These are phyloP conservation scores for Chenopodium suecicum DNA, from an alignment of 148 eudicot species.

Conservation along the genomic window DNA sequence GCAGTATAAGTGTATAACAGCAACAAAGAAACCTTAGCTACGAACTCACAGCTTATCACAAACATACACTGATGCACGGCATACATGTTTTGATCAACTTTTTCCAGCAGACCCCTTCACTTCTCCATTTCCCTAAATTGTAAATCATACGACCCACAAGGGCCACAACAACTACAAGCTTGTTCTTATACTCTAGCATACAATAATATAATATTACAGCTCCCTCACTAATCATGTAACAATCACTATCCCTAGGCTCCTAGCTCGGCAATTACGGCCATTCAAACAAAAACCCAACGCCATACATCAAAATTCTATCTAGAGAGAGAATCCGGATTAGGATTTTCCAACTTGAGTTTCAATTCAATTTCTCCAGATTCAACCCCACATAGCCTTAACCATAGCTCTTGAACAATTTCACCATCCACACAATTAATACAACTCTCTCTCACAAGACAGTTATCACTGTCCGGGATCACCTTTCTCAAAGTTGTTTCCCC, in stretches of 20 bases:
- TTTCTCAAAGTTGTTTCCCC: constrained; percentile 54
- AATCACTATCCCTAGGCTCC: background rate
- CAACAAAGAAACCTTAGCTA: too few species aligned
- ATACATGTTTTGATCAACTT: background rate
- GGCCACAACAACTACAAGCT: background rate
- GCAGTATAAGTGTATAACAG: too few species aligned
- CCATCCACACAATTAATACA: constrained; percentile 49
- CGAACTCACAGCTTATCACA: background rate
- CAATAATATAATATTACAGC: background rate
- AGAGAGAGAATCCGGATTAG: background rate
- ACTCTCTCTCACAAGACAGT: constrained; percentile 62
- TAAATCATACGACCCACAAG: background rate
- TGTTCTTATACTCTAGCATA: background rate
- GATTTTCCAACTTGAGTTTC: constrained; percentile 39
- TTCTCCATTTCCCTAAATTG: background rate
- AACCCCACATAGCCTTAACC: constrained; percentile 62
- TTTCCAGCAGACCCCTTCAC: background rate
- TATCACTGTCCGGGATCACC: constrained; percentile 55
- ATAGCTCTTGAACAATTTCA: constrained; percentile 61
- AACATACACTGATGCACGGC: background rate
- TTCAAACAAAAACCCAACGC: background rate
- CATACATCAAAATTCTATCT: background rate
- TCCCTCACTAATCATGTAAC: background rate
- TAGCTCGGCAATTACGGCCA: background rate
- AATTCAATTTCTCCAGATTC: constrained; percentile 67